Base-by-base conservation (phyloP, 2,329 filamentous ascomycete genomes). In the Geosmithia flava region DNA sequence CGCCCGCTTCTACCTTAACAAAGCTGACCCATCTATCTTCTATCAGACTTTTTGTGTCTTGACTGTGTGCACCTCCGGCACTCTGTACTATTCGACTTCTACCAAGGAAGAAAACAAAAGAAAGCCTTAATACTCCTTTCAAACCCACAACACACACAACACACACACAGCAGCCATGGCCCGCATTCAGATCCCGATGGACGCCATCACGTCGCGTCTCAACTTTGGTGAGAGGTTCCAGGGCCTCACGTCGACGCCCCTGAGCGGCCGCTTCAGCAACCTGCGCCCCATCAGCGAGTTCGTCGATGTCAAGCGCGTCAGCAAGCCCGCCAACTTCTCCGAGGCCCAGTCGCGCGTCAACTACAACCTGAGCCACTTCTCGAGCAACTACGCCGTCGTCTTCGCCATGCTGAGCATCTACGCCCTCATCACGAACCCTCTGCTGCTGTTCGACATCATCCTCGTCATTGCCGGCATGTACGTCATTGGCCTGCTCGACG, bases 391-490 rank as follows among this genome's bases (percentile, higher is more conserved):
- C 78, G 85, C 86, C 56, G 84, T 86, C 54, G 80, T 97, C 58
- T 95, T 97, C 64, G 75, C 86, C 59, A 94, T 98, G 83, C 83
- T 98, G 62, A 87, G 85, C 74, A 84, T 98, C 70, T 98, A 98
- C 75, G 87, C 87, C 60, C 71, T 98, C 60, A 76, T 98, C 60
- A 93, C 87, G 58, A 97, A 96, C 70, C 74, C 80, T 60, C 69
- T 82, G 44, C 77, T 98, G 47, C 80, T 96, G 52, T 96, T 97
- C 64, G 89, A 94, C 68, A 95, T 98, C 63, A 68, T 94, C 61
- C 77, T 98, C 47, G 84, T 95, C 50, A 76, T 87, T 48, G 83
- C 78, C 55, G 89, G 93, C 65, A 84, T 96, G 74, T 97, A 83
- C 71, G 77, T 89, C 50, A 96, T 98, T 58, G 86, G 88, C 62